These are phyloP conservation scores for Blastomyces parvus DNA, from an alignment of 2,329 filamentous ascomycete genomes.

Conservation along the genomic window DNA sequence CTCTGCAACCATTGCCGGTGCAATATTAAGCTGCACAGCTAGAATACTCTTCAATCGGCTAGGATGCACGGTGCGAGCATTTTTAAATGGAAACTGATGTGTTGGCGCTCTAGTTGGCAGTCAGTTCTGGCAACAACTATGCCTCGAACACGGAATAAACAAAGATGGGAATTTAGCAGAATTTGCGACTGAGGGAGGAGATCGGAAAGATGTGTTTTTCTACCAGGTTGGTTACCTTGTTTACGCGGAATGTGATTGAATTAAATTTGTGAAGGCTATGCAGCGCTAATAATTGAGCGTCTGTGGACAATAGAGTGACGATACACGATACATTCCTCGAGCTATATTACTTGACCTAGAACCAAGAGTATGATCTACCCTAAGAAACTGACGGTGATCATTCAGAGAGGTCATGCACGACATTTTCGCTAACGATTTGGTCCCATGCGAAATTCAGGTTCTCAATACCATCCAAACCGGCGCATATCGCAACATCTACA, in stretches of 20 bases:
- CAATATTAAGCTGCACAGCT: neutral
- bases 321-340: constrained; percentile 93
- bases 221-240: constrained; percentile 52
- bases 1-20: neutral
- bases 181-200: constrained; percentile 93
- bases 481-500: constrained; percentile 97
- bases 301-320: constrained; percentile 60
- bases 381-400: neutral
- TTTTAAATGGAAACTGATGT: constrained; percentile 24
- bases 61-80: neutral
- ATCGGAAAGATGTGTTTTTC: constrained; percentile 98
- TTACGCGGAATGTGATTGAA: neutral
- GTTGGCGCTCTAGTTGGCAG: constrained; percentile 60
- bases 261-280: neutral
- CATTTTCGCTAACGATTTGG: neutral
- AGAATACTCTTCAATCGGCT: neutral
- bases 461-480: constrained; percentile 88
- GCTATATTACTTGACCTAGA: constrained; percentile 94
- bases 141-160: constrained; percentile 94
- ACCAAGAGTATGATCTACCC: constrained; percentile 54
- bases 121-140: constrained; percentile 98
- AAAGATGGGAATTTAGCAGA: constrained; percentile 95
- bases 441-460: constrained; percentile 43
- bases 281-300: neutral
- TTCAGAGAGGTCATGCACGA: neutral